Base-by-base conservation (phyloP, 2,329 filamentous ascomycete genomes). In the Rasamsonia emersonii region DNA sequence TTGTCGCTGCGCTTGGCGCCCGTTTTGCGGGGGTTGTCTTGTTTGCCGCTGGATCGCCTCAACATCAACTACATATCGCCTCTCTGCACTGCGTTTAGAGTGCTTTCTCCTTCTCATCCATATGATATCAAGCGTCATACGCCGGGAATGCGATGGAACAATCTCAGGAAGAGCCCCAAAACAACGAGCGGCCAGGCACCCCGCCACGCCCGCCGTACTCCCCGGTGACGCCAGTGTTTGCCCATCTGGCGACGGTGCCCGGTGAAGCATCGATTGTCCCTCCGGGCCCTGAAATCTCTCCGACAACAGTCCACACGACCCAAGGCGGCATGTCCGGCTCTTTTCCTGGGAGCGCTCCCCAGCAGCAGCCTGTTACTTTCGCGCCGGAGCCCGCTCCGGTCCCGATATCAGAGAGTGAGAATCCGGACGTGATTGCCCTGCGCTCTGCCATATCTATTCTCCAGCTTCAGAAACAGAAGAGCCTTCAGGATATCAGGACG, bases 371-470 rank as follows among this genome's bases (percentile, higher is more conserved):
- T 18, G 36, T 47, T 2, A 46, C 49, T 26, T 54, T 60, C 27
- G 51, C 47, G 9, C 49, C 54, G 2, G 52, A 59, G 33, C 61
- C 62, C 1, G 40, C 56, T n/a, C 50, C 62, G 3, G 50, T 64
- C 3, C 62, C 64, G 7, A 58, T 68, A 33, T 64, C 61, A 18
- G 60, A 67, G 36, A 63, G 61, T 32, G 59, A 64, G 34, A 93
- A 93, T 51, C 79, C 85, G 5, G 89, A 96, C 64, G 86, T 82
- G 15, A 80, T 95, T 38, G 89, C 89, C 4, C 70, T 95, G 38
- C 79, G 81, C 43, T 84, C 82, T 16, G 84, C 88, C 27, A 86
- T 95, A 38, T 81, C 84, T 6, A 78, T 94, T 31, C 68, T 96
- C 28, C 86, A 93, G 61, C 70, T 93, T 43, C 89, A 96, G 64